Evolutionary conservation across 2,329 filamentous ascomycete genomes (phyloP), one percentile per base, ranked within the genome.

Genomic region (Apiospora marii): DNA sequence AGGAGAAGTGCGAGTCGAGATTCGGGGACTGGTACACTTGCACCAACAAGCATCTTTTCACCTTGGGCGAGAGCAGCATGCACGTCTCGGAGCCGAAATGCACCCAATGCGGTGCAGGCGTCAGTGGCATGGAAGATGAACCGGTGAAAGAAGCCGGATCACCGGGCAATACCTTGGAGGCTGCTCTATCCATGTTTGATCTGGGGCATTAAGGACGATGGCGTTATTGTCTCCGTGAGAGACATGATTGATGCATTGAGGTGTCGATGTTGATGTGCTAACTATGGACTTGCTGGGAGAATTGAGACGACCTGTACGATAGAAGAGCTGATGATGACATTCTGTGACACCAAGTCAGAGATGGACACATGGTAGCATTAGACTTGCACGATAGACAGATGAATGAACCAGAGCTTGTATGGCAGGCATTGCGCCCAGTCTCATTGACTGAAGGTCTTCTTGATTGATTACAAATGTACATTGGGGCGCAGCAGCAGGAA

Each of bases 21-120:
- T 93, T 85, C 0, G 90, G 91, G 0, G 88, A 91, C 74, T 92
- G 90, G 90, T 92, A 91, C 78, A 84, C 81, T 0, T 92, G 89
- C 74, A 79, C 75, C 30, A 89, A 90, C 72, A 85, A 86, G 1
- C 89, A 92, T 77, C 87, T 88, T 2, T 92, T 93, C 75, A 89
- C 90, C 0, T 85, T 93, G 44, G 91, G 90, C 0, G 89, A 93
- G 74, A 92, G 91, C 76, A 91, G 91, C 1, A 88, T 90, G 85
- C 89, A 91, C 0, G 92, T 92, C 89, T 73, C 93, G 78, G 71
- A 77, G 27, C 86, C 91, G 1, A 79, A 79, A 1, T 94, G 92
- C 75, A 90, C 92, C 0, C 87, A 93, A 74, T 94, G 92, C 74
- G 86, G 84, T 2, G 84, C 84, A 0, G 74, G 79, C 0, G 85